These are phyloP conservation scores for Inonotus obliquus DNA, from an alignment of 1,284 basidiomycete species.

Conservation along the genomic window DNA sequence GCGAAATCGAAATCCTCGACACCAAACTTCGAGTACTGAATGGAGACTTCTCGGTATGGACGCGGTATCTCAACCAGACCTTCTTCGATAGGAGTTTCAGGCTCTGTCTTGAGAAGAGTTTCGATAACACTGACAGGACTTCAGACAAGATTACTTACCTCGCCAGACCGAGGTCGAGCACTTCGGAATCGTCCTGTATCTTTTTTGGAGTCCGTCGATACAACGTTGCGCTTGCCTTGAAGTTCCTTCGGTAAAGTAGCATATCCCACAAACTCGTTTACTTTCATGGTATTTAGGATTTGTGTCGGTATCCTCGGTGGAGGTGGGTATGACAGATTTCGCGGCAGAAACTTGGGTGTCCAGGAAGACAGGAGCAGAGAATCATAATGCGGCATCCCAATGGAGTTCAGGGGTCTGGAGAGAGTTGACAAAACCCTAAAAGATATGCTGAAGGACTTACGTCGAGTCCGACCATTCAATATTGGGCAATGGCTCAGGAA, in stretches of 20 bases:
- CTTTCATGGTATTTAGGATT: conserved; percentile 74
- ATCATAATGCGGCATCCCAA: conserved; percentile 90
- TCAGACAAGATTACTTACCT: conserved; percentile 28
- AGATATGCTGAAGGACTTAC: conserved; percentile 37
- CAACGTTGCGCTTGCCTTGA: conserved; percentile 78
- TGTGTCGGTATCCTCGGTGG: conserved; percentile 77
- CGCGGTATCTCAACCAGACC: conserved; percentile 66
- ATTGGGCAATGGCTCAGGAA: conserved; percentile 61
- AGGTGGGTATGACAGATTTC: conserved; percentile 48
- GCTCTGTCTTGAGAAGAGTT: conserved; percentile 36
- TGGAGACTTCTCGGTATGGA: conserved; percentile 89
- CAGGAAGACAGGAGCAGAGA: conserved; percentile 78
- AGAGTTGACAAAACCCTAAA: conserved; percentile 7
- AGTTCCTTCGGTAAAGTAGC: conserved; percentile 81
- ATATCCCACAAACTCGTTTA: conserved; percentile 87
- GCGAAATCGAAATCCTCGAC: conserved; percentile 99
- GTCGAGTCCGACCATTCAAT: conserved; percentile 82
- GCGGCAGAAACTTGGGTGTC: conserved; percentile 49
- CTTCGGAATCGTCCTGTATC: conserved; percentile 76
- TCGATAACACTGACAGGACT: neutral
- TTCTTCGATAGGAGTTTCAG: conserved; percentile 44
- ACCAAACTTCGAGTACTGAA: conserved; percentile 98
- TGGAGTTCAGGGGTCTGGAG: conserved; percentile 75
- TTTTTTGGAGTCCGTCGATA: conserved; percentile 44
- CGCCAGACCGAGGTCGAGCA: conserved; percentile 53